Base-by-base conservation (phyloP, 2,329 filamentous ascomycete species). In the Coniochaeta ligniaria region DNA sequence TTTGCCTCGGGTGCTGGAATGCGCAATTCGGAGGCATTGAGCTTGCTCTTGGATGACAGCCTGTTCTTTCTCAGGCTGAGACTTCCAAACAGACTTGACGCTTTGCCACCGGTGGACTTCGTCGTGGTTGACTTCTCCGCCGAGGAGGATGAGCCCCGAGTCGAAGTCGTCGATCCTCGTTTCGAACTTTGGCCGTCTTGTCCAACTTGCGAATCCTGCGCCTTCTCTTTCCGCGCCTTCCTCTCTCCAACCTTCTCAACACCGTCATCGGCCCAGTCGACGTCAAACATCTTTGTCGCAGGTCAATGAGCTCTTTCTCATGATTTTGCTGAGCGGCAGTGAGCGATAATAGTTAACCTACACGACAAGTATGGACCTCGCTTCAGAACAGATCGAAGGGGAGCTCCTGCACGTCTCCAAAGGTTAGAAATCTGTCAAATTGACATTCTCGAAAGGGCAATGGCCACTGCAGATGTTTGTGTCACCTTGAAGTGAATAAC, bases 261-360 rank as follows among this genome's bases (percentile, higher is more conserved):
- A 57, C 80, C 74, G 24, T 79, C 80, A 60, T 85, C 83, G 4
- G 81, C 81, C 83, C 83, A 86, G 55, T 83, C 72, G 35, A 85
- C 79, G 67, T 85, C 82, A 68, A 83, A 85, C 83, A 86, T 86
- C 52, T 60, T 69, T 65, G 26, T 17, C 41, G 56, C 52, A n/a
- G 50, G 20, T 26, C 20, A 47, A 22, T 17, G 47, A 26, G 8
- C 14, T 11, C 24, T n/a, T 17, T 6, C 9, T 28, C 20, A 31
- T 31, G 14, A 31, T 31, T 12, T 26, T 22, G 47, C 2, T 47
- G 9, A 47, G 22, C 11, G 43, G 22, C 5, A 47, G 43, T 20
- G 5, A 24, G 22, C 43, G 17, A 26, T 20, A 47, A 59, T 8
- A 22, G 33, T 17, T 17, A 47, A 58, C 43, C 28, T 50, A 38